Evolutionary conservation across 805 yeast species (phyloP).

Genomic region (Candida krabiensis): DNA sequence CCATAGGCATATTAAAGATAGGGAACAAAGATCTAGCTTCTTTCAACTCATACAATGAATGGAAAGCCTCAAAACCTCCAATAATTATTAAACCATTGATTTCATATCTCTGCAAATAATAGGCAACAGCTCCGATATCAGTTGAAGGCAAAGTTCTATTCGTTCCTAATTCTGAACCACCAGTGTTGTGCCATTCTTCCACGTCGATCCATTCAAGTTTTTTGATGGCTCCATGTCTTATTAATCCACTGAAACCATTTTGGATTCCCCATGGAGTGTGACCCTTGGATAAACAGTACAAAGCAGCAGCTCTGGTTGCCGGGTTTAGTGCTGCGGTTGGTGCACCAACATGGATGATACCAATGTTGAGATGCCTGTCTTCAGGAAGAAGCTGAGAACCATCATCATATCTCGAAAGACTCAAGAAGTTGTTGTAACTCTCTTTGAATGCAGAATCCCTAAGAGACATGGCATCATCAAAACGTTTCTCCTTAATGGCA

Average conservation of each 20-base stretch:
- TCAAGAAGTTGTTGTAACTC: conserved; percentile 68
- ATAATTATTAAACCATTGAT: conserved; percentile 88
- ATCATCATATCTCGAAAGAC: conserved; percentile 68
- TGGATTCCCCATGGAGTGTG: conserved; percentile 88
- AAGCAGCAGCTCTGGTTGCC: conserved; percentile 87
- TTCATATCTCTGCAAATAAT: conserved; percentile 82
- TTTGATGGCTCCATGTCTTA: conserved; percentile 82
- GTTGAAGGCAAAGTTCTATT: conserved; percentile 82
- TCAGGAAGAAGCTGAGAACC: conserved; percentile 59
- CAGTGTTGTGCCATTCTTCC: conserved; percentile 83
- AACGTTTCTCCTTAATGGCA: conserved; percentile 78
- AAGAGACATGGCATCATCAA: conserved; percentile 80
- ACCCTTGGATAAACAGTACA: conserved; percentile 85
- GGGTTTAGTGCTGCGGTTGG: conserved; percentile 97
- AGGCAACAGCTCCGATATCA: conserved; percentile 90
- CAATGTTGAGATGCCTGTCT: conserved; percentile 67
- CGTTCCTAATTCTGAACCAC: conserved; percentile 98
- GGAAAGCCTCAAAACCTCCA: conserved; percentile 98
- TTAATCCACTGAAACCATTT: conserved; percentile 91
- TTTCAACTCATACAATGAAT: conserved; percentile 77
- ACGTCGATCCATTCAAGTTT: conserved; percentile 81
- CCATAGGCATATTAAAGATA: conserved; percentile 91
- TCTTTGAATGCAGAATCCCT: conserved; percentile 90
- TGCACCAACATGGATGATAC: conserved; percentile 91
- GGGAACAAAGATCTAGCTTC: conserved; percentile 79